Conservation (phyloP, 1,284 basidiomycete genomes). For the Trichosporon sp. region DNA sequence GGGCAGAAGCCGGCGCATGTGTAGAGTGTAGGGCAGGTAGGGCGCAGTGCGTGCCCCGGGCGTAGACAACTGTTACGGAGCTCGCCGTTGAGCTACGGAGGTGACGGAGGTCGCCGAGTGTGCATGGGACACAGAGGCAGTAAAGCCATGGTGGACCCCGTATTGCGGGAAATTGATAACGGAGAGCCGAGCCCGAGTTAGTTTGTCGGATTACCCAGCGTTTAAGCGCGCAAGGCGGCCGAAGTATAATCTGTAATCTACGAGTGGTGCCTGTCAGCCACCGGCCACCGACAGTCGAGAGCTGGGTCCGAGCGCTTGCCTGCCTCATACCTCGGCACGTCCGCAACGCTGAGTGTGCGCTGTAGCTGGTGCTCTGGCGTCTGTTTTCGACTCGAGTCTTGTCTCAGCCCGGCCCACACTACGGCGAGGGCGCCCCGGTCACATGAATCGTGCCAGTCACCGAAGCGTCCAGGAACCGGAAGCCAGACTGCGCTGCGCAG, state of each 20-base stretch:
- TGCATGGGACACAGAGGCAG: too few relatives aligned
- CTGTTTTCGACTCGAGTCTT: not conserved
- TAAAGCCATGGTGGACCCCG: too few relatives aligned
- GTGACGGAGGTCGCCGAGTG: too few relatives aligned
- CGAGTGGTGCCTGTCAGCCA: not conserved
- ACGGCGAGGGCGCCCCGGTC: not conserved
- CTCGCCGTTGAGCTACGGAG: too few relatives aligned
- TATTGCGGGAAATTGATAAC: constrained; percentile 7
- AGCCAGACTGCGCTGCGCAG: too few relatives aligned
- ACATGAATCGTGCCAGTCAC: not conserved
- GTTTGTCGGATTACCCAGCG: not conserved
- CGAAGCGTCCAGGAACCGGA: not conserved
- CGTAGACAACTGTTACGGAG: not conserved
- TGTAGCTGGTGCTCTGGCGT: not conserved
- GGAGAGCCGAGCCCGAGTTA: not conserved
- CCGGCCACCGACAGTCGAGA: too few relatives aligned
- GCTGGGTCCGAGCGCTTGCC: too few relatives aligned
- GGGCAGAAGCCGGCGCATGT: not conserved
- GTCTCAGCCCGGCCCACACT: not conserved
- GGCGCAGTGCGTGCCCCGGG: not conserved
- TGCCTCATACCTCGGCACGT: not conserved
- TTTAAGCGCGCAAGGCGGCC: not conserved
- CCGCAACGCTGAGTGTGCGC: not conserved
- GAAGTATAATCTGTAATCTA: not conserved
- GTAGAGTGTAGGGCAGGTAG: not conserved